Evolutionary conservation across 176 grass and related monocot genomes (phyloP).

Genomic region (Zoysia pacifica): DNA sequence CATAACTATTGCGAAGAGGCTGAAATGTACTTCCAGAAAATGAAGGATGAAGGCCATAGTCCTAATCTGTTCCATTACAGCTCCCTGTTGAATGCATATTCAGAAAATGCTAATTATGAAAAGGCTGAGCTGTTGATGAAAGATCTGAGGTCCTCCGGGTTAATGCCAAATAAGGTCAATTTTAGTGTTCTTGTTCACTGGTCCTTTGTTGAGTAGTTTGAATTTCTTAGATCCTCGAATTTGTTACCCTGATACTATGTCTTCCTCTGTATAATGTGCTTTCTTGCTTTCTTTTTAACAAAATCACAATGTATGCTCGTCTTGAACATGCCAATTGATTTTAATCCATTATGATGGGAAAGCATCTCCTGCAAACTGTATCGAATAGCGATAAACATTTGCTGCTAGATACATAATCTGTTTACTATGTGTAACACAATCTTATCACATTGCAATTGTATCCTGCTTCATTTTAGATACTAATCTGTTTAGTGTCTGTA

Average conservation of each 20-base stretch:
- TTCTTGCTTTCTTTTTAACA: neutral
- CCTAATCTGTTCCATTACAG: constrained; percentile 98
- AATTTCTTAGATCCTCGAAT: too few relatives aligned
- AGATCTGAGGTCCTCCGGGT: constrained; percentile 69
- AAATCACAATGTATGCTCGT: neutral
- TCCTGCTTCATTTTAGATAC: neutral
- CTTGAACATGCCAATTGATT: neutral
- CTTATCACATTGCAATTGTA: neutral
- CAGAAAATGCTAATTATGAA: constrained; percentile 62
- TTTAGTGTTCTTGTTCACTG: constrained; percentile 23
- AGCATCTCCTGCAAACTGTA: neutral
- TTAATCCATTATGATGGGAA: constrained; percentile 6
- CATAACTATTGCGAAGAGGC: constrained; percentile 79
- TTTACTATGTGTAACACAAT: neutral
- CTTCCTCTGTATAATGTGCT: neutral
- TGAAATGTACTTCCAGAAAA: constrained; percentile 81
- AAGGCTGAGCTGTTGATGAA: constrained; percentile 85
- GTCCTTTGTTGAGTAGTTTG: constrained; percentile 17
- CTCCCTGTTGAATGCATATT: constrained; percentile 86
- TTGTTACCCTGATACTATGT: neutral
- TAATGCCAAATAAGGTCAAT: constrained; percentile 84
- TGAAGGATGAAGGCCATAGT: constrained; percentile 80
- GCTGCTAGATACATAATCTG: constrained; percentile 7
- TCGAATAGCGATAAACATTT: neutral
- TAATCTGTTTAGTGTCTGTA: neutral